Percentiles rank a stretch among this genome's conserved stretches.
These are phyloP conservation scores for Glarea lozoyensis DNA, from an alignment of 495 filamentous ascomycete species.

Conservation along the genomic window DNA sequence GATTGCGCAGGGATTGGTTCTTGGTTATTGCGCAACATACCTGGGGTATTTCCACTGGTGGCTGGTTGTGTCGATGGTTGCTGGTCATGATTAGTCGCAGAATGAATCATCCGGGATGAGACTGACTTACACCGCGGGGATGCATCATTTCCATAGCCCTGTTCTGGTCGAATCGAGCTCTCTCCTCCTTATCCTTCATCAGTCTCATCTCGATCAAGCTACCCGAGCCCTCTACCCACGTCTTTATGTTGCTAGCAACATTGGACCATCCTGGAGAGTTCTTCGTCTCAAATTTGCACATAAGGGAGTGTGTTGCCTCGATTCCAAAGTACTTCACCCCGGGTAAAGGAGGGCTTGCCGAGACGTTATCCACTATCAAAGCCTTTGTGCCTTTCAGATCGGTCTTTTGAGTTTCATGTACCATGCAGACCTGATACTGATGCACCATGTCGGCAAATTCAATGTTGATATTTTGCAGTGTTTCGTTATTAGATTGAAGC, in stretches of 20 bases:
- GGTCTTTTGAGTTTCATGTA: slow-evolving; percentile 60
- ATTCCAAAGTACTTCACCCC: slow-evolving; percentile 72
- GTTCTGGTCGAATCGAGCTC: slow-evolving; percentile 22
- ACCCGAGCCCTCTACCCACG: slow-evolving; percentile 57
- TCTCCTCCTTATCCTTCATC: slow-evolving; percentile 51
- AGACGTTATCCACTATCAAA: slow-evolving; percentile 64
- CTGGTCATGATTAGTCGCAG: neutral
- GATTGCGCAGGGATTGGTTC: neutral
- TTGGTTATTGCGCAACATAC: slow-evolving; percentile 5
- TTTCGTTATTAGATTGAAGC: slow-evolving; percentile 70
- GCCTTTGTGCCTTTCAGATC: slow-evolving; percentile 51
- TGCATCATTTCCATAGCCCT: slow-evolving; percentile 13
- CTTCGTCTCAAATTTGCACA: slow-evolving; percentile 77
- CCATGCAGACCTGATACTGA: slow-evolving; percentile 46
- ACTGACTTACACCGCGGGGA: no score
- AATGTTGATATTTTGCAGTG: slow-evolving; percentile 70
- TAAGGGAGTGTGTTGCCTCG: slow-evolving; percentile 73
- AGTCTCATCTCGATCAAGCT: slow-evolving; percentile 50
- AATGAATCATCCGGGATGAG: neutral
- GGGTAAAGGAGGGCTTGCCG: slow-evolving; percentile 64
- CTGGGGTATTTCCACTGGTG: slow-evolving; percentile 10
- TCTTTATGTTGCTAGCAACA: slow-evolving; percentile 59
- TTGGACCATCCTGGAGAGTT: slow-evolving; percentile 66
- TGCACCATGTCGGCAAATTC: slow-evolving; percentile 66
- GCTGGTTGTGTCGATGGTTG: slow-evolving; percentile 3